A percentile compares a stretch with the other conserved stretches of the same genome.
Evolutionary conservation across 768 basidiomycete species (phyloP).

Genomic region (Kwoniella dendrophila): DNA sequence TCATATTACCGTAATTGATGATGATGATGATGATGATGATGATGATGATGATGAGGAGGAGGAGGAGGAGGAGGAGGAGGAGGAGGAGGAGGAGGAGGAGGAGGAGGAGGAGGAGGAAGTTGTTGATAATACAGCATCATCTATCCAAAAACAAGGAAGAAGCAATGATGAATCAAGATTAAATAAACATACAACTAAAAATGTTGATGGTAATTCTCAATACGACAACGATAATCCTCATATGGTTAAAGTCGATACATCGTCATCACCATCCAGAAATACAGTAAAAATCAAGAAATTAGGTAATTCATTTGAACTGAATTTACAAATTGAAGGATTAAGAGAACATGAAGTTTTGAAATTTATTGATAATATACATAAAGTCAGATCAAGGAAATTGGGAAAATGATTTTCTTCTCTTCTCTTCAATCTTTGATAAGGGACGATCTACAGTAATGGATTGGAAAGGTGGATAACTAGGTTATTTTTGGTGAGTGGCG

Average conservation of each 20-base stretch:
- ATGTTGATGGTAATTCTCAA: too few species aligned
- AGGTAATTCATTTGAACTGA: slow-evolving; percentile 15
- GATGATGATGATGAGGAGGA: slow-evolving; percentile 10
- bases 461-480: too few species aligned
- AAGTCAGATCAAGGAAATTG: neutral
- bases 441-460: too few species aligned
- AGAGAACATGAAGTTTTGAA: slow-evolving; percentile 17
- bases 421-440: too few species aligned
- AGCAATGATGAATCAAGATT: too few species aligned
- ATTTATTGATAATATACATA: neutral
- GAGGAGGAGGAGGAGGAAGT: neutral
- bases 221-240: too few species aligned
- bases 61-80: slow-evolving; percentile 1
- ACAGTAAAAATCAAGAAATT: neutral
- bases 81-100: neutral
- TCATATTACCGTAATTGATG: neutral
- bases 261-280: neutral
- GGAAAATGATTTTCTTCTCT: too few species aligned
- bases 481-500: too few species aligned
- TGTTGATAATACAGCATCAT: too few species aligned
- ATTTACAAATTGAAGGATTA: slow-evolving; percentile 20
- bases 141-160: too few species aligned
- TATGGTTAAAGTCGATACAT: neutral
- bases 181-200: too few species aligned
- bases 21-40: slow-evolving; percentile 4